These are phyloP conservation scores for Coemansia erecta DNA, from an alignment of 192 early-diverging fungal species.

Conservation along the genomic window DNA sequence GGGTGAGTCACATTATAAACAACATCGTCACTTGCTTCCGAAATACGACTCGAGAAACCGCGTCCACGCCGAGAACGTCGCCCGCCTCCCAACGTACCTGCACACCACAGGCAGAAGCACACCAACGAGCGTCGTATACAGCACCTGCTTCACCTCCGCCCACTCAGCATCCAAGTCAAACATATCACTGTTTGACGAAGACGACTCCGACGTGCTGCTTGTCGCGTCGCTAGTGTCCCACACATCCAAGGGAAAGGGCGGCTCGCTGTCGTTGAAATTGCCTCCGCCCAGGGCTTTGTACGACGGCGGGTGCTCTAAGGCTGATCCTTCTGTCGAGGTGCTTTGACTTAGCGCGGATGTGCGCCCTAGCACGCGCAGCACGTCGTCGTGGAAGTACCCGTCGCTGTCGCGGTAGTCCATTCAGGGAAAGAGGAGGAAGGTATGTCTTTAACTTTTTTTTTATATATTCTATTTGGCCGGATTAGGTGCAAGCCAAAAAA, in stretches of 20 bases:
- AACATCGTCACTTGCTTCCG: too few relatives aligned
- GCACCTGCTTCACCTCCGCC: slow-evolving; percentile 44
- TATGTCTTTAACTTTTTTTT: too few relatives aligned
- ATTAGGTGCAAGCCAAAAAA: too few relatives aligned
- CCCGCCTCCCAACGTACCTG: slow-evolving; percentile 39
- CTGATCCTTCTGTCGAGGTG: neutral
- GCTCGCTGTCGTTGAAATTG: neutral
- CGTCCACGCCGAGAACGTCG: slow-evolving; percentile 37
- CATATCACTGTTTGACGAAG: neutral
- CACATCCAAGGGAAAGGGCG: neutral
- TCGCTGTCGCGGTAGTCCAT: slow-evolving; percentile 48
- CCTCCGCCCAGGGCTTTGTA: slow-evolving; percentile 5
- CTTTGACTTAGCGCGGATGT: too few relatives aligned
- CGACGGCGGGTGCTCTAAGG: neutral
- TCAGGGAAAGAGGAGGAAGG: neutral
- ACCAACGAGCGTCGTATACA: slow-evolving; percentile 42
- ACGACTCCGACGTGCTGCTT: slow-evolving; percentile 6
- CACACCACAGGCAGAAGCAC: slow-evolving; percentile 38
- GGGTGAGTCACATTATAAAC: too few relatives aligned
- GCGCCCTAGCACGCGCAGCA: slow-evolving; percentile 43
- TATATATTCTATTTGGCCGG: too few relatives aligned
- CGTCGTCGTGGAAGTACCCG: slow-evolving; percentile 48
- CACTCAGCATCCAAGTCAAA: slow-evolving; percentile 32
- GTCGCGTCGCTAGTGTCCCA: slow-evolving; percentile 1
- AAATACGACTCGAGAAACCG: slow-evolving; percentile 35